Evolutionary conservation across 2,329 filamentous ascomycete species (phyloP).

Genomic region (Delphinella strobiligena): DNA sequence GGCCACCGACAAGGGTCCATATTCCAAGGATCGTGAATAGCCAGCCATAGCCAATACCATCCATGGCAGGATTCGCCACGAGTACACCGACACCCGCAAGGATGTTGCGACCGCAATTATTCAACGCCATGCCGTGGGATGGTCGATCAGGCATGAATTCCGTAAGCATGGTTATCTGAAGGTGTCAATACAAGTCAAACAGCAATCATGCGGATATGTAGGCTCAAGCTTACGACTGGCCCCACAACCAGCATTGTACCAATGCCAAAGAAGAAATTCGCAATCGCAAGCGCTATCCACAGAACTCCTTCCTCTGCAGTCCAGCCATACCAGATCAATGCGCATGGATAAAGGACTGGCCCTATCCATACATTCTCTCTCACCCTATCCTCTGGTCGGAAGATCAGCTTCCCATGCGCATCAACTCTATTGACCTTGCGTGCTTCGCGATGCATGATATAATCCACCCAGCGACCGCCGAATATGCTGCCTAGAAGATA

Average conservation of each 20-base stretch:
- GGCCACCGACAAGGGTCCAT: slow-evolving; percentile 17
- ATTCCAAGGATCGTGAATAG: slow-evolving; percentile 48
- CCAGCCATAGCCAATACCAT: slow-evolving; percentile 66
- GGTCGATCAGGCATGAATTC: slow-evolving; percentile 67
- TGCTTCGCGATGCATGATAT: slow-evolving; percentile 68
- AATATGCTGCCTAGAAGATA: slow-evolving; percentile 58
- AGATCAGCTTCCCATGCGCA: slow-evolving; percentile 51
- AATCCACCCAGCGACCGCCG: slow-evolving; percentile 67
- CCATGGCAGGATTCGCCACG: slow-evolving; percentile 56
- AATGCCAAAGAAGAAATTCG: slow-evolving; percentile 49
- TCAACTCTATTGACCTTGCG: slow-evolving; percentile 55
- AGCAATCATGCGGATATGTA: too few relatives aligned
- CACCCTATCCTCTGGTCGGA: slow-evolving; percentile 69
- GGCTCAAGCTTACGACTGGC: slow-evolving; percentile 53
- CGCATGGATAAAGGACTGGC: slow-evolving; percentile 55
- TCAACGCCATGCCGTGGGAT: slow-evolving; percentile 63
- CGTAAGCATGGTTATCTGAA: slow-evolving; percentile 70
- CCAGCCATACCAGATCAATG: slow-evolving; percentile 70
- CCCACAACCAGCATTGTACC: slow-evolving; percentile 70
- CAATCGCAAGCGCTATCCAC: slow-evolving; percentile 15
- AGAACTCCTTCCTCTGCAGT: slow-evolving; percentile 46
- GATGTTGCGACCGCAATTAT: slow-evolving; percentile 71
- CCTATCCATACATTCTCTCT: slow-evolving; percentile 71
- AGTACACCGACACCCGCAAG: slow-evolving; percentile 60
- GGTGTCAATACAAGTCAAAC: too few relatives aligned